These are phyloP conservation scores for Lactifluus piperatus DNA, from an alignment of 768 basidiomycete species.

Conservation along the genomic window DNA sequence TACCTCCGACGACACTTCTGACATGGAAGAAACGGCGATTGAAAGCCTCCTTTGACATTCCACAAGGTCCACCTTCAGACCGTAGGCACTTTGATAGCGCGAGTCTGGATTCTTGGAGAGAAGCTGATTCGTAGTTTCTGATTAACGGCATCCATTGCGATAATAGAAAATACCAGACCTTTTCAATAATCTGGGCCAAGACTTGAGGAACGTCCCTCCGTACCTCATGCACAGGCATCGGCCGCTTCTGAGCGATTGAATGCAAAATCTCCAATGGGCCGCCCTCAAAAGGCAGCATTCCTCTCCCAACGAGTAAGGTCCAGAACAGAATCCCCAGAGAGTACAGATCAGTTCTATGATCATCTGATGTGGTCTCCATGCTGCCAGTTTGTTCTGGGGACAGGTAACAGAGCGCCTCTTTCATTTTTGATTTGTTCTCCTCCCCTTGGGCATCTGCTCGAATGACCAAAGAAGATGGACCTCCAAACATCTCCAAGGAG, in stretches of 20 bases:
- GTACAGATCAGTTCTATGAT: conserved; percentile 68
- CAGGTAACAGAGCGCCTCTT: conserved; percentile 67
- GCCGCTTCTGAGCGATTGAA: conserved; percentile 61
- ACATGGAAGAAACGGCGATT: conserved; percentile 46
- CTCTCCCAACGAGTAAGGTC: conserved; percentile 65
- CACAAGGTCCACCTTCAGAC: conserved; percentile 56
- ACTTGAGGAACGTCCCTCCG: conserved; percentile 66
- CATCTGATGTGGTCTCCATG: conserved; percentile 61
- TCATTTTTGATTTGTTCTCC: conserved; percentile 56
- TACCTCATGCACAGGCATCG: conserved; percentile 70
- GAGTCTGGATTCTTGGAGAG: conserved; percentile 59
- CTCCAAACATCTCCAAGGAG: conserved; percentile 62
- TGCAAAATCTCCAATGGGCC: conserved; percentile 51
- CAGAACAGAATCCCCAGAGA: conserved; percentile 66
- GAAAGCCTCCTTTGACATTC: conserved; percentile 60
- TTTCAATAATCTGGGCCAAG: conserved; percentile 60
- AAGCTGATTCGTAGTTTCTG: conserved; percentile 33
- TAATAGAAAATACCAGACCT: conserved; percentile 30
- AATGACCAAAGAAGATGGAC: conserved; percentile 60
- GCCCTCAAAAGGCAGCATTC: conserved; percentile 33
- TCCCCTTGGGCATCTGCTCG: conserved; percentile 44
- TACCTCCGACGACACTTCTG: conserved; percentile 51
- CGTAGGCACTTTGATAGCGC: conserved; percentile 65
- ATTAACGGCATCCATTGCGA: background rate
- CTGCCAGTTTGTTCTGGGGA: conserved; percentile 73